Evolutionary conservation across 108 stramenopile species (phyloP).

Genomic region (Fistulifera solaris): DNA sequence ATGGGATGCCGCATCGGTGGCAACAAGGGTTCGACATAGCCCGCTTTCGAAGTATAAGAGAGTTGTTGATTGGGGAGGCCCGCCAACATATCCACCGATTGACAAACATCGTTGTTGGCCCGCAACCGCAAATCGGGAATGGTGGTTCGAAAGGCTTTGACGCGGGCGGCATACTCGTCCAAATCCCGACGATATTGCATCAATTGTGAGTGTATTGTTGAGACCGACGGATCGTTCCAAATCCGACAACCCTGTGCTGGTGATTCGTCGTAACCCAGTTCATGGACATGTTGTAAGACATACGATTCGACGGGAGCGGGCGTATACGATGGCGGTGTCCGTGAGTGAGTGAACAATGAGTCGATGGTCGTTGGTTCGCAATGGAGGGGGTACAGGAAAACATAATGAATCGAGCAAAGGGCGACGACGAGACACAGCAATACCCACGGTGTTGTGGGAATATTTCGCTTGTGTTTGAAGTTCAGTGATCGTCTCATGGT

Average conservation of each 20-base stretch:
- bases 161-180: not conserved
- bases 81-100: too few relatives aligned
- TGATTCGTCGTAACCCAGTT: constrained; percentile 10
- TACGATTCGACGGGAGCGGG: constrained; percentile 13
- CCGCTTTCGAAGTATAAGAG: constrained; percentile 4
- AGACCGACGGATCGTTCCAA: too few relatives aligned
- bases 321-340: not conserved
- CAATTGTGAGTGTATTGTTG: not conserved
- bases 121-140: constrained; percentile 3
- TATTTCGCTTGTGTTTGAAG: too few relatives aligned
- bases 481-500: too few relatives aligned
- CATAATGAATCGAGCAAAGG: too few relatives aligned
- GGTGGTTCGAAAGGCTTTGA: not conserved
- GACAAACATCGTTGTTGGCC: too few relatives aligned
- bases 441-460: too few relatives aligned
- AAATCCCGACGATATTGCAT: not conserved
- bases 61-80: constrained; percentile 2
- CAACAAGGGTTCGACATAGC: constrained; percentile 22
- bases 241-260: too few relatives aligned
- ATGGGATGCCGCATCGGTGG: constrained; percentile 25
- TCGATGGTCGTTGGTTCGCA: too few relatives aligned
- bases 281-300: constrained; percentile 9
- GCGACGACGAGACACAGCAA: too few relatives aligned
- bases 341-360: too few relatives aligned
- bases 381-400: too few relatives aligned